Percentiles rank a stretch among this genome's conserved stretches.
phyloP scores from a whole-genome alignment of 768 basidiomycete genomes.

The Hortiboletus flavorubellus region DNA sequence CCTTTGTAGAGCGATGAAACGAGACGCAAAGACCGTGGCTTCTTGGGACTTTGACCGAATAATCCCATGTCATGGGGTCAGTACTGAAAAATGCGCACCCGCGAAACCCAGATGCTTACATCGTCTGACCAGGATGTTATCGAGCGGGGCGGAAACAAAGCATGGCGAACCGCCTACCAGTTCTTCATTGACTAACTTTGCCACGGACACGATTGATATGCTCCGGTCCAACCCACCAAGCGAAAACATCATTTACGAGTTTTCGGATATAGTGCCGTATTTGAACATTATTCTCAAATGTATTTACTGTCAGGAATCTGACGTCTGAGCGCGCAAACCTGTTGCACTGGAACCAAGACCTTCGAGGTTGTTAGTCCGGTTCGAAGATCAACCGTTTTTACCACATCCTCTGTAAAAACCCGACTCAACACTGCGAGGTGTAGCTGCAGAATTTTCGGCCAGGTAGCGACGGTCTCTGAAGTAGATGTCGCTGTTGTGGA shows the following conservation, averaged over 20 bases:
- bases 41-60: constrained; percentile 73
- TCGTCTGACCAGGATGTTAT: constrained; percentile 49
- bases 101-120: constrained; percentile 5
- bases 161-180: constrained; percentile 46
- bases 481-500: background rate
- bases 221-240: background rate
- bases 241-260: background rate
- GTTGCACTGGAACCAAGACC: background rate
- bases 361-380: background rate
- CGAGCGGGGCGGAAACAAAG: constrained; percentile 55
- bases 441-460: background rate
- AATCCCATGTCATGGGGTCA: constrained; percentile 67
- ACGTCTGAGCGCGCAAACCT: background rate
- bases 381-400: background rate
- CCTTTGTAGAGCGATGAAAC: constrained; percentile 47
- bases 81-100: constrained; percentile 8
- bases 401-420: background rate
- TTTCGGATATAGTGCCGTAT: constrained; percentile 2
- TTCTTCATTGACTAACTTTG: constrained; percentile 23
- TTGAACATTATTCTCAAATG: background rate
- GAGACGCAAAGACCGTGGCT: constrained; percentile 60
- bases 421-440: background rate
- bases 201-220: background rate
- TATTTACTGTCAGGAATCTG: background rate
- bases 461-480: background rate